Evolutionary conservation across 2,329 filamentous ascomycete species (phyloP), one percentile per base, ranked within the genome.

Genomic region (Ophiostoma montium): DNA sequence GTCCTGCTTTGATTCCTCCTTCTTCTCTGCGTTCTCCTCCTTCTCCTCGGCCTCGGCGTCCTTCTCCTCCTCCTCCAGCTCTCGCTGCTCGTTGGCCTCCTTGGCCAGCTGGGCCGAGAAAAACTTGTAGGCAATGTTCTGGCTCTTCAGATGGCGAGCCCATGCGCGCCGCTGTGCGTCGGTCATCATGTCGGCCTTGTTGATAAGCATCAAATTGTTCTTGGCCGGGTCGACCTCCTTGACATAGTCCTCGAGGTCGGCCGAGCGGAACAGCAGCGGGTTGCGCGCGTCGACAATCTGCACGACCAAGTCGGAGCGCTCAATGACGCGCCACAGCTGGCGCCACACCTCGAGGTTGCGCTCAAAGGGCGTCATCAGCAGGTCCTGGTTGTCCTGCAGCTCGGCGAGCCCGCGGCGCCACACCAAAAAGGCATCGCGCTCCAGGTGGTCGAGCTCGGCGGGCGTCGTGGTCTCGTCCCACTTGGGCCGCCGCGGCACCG

Each of bases 101-200:
- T 94, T 94, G 11, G 92, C 92, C 52, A 98, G 65, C 53, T 85
- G 80, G 1, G 92, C 92, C 1, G 94, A 98, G 71, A 98, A 98
- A 70, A 96, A 98, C 59, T 84, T 85, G 71, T 92, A 98, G 48
- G 85, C 79, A 60, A 98, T 94, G 27, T 81, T 79, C 23, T 84
- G 78, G 57, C 80, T 71, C 57, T 82, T 82, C 57, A 98, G 86
- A 61, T 95, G 87, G 57, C 84, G 77, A 3, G 89, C 89, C 92
- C 92, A 98, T 0, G 74, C 71, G 55, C 75, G 75, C 56, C 92
- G 74, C 68, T 98, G 94, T 59, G 79, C 78, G 44, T 80, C 65
- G 1, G 89, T 94, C 86, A 98, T 89, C 92, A 98, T 95, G 67
- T 98, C 92, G 42, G 92, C 89, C 72, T 98, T 98, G 73, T 98